phyloP scores from a whole-genome alignment of 495 filamentous ascomycete genomes.

The Hypoxylon rickii region DNA sequence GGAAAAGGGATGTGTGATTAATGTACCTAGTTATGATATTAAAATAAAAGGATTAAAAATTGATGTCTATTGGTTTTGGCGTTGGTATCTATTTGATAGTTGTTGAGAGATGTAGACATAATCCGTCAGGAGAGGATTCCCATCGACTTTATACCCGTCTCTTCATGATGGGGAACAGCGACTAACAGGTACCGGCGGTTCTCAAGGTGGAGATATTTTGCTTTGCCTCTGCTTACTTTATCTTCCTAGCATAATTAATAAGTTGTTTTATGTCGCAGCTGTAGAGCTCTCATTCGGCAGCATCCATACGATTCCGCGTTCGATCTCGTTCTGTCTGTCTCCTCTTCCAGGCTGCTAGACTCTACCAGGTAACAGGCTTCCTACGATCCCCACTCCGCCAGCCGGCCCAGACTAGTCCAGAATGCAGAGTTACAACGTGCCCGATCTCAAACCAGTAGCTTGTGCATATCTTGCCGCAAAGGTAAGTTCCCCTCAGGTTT shows the following conservation, averaged over 20 bases:
- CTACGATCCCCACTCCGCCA: constrained; percentile 18
- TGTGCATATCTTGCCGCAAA: constrained; percentile 15
- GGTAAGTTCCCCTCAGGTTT: constrained; percentile 10
- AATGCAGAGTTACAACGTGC: constrained; percentile 17
- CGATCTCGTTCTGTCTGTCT: constrained; percentile 5
- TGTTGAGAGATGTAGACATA: too few relatives aligned
- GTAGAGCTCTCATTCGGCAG: constrained; percentile 14
- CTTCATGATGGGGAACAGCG: constrained; percentile 4
- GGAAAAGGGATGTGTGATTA: neutral
- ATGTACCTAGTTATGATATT: too few relatives aligned
- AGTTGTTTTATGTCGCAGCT: constrained; percentile 8
- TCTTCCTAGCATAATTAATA: constrained; percentile 23
- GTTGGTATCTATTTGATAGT: too few relatives aligned
- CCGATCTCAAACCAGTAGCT: constrained; percentile 23
- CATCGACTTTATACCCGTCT: constrained; percentile 22
- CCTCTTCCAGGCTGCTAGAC: neutral
- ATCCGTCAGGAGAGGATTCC: constrained; percentile 3
- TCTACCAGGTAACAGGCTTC: constrained; percentile 1
- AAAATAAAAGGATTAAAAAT: neutral
- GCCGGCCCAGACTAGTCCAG: constrained; percentile 1
- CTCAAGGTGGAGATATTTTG: constrained; percentile 21
- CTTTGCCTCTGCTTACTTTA: constrained; percentile 22
- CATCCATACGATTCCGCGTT: neutral
- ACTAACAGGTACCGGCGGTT: constrained; percentile 7
- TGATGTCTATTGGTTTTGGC: too few relatives aligned